phyloP scores from a whole-genome alignment of 1,284 basidiomycete genomes.

The Naganishia sp. region DNA sequence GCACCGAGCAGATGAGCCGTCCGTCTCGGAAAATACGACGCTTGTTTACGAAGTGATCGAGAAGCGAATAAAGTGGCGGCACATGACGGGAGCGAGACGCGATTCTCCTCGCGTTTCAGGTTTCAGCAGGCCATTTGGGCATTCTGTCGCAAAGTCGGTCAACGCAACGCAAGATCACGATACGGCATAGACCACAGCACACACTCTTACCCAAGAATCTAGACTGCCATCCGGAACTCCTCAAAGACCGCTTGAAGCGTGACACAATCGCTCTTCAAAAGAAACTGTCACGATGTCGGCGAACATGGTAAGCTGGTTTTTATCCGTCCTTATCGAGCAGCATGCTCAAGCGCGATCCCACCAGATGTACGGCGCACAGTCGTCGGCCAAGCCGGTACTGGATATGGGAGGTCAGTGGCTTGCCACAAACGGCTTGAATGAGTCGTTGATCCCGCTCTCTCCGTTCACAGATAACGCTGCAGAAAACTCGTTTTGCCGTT shows the following conservation, averaged over 20 bases:
- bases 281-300: constrained; percentile 23
- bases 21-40: constrained; percentile 5
- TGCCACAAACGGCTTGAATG: neutral
- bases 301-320: constrained; percentile 22
- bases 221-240: too few relatives aligned
- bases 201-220: too few relatives aligned
- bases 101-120: constrained; percentile 19
- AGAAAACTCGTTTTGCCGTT: constrained; percentile 74
- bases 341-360: neutral
- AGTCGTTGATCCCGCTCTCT: too few relatives aligned
- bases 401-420: constrained; percentile 46
- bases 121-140: too few relatives aligned
- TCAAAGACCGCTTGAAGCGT: too few relatives aligned
- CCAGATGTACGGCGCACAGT: constrained; percentile 52
- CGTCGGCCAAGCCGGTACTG: constrained; percentile 48
- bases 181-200: too few relatives aligned
- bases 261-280: too few relatives aligned
- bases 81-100: constrained; percentile 20
- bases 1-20: too few relatives aligned
- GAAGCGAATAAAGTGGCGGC: constrained; percentile 7
- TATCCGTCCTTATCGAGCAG: neutral
- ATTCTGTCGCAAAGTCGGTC: neutral
- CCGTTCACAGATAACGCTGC: constrained; percentile 57
- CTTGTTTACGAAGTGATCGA: constrained; percentile 9
- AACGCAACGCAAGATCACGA: neutral